phyloP scores from a whole-genome alignment of 805 yeast genomes.

The Saturnispora sekii region DNA sequence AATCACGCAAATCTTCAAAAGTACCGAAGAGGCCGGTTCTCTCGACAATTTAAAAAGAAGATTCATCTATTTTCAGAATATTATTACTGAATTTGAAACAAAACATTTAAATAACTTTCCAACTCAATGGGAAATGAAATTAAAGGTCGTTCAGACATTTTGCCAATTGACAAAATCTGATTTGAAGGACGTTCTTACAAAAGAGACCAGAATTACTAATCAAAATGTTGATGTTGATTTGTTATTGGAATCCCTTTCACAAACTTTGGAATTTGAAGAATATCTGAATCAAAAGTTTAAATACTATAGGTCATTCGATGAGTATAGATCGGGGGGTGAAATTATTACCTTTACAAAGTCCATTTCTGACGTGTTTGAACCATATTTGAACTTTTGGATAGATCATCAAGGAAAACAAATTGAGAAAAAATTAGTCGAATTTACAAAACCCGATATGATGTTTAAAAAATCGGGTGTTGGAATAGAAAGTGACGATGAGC shows the following conservation, averaged over 20 bases:
- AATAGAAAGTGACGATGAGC: constrained; percentile 11
- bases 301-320: constrained; percentile 28
- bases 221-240: constrained; percentile 46
- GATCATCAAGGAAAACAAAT: constrained; percentile 67
- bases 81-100: constrained; percentile 46
- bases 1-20: constrained; percentile 61
- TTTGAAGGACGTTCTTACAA: constrained; percentile 41
- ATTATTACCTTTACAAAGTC: constrained; percentile 28
- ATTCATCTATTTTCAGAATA: constrained; percentile 69
- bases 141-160: constrained; percentile 50
- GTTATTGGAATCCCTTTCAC: constrained; percentile 59
- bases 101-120: constrained; percentile 53
- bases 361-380: constrained; percentile 68
- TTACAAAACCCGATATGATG: constrained; percentile 47
- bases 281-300: constrained; percentile 56
- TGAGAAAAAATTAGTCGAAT: constrained; percentile 53
- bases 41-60: constrained; percentile 78
- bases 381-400: constrained; percentile 79
- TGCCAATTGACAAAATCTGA: constrained; percentile 64
- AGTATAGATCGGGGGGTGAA: constrained; percentile 24
- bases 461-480: constrained; percentile 29
- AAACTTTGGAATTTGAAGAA: constrained; percentile 77
- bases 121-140: constrained; percentile 57
- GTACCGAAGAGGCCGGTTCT: constrained; percentile 89
- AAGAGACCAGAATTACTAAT: constrained; percentile 27